Base-by-base conservation (phyloP, 768 basidiomycete species). In the Aureoboletus auriporus region DNA sequence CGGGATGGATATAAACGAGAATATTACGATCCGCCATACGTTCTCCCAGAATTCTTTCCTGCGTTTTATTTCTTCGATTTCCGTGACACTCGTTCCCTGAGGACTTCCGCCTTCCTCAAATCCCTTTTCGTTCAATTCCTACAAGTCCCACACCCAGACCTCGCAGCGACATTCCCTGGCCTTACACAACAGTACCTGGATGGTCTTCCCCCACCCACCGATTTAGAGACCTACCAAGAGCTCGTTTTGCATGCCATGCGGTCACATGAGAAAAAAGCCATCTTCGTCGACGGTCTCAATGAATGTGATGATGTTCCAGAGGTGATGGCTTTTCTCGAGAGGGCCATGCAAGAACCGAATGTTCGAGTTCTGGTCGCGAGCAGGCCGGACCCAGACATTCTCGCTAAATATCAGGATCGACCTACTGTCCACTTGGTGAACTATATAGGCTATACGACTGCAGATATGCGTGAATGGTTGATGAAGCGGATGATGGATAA, bases 21-120 rank as follows among this genome's bases (percentile, higher is more conserved):
- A 37, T 39, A 42, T 16, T 51, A 58, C 23, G 53, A 58, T 39
- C 58, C 51, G 3, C 50, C 52, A 42, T 45, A 43, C 5, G 13
- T 60, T 39, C 61, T 44, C 10, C 60, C 60, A 10, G 58, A 62
- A 47, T 62, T 62, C 47, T 56, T 56, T 41, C 55, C 63, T 4
- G 63, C 51, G 0, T 55, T 60, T 45, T 60, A 60, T 51, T 64
- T 62, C 30, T 64, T 65, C 42, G 63, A 64, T 50, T 60, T 54
- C 43, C 61, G 63, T 29, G 63, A 65, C 43, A 44, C 38, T 44
- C 63, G 62, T 40, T 47, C 53, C 3, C 10, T 57, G 39, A 47
- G 46, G 35, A 48, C 39, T 2, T 28, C 52, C 17, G 41, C 63
- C 26, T 55, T 64, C 39, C 44, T 64, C 43, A 59, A 55, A 29